These are phyloP conservation scores for Durotheca rogersii DNA, from an alignment of 495 filamentous ascomycete species.

Conservation along the genomic window DNA sequence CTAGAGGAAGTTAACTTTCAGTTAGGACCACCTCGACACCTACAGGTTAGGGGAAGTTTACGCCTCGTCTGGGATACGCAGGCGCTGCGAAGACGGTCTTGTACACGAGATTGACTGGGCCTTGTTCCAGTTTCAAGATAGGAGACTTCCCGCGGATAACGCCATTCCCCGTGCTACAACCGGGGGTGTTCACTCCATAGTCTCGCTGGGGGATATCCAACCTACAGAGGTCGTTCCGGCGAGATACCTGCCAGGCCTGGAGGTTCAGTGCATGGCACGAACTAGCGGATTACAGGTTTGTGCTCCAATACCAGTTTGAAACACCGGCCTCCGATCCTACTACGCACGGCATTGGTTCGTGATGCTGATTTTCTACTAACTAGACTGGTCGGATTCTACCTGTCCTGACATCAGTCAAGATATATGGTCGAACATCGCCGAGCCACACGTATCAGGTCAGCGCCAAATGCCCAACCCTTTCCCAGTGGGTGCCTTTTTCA, in stretches of 20 bases:
- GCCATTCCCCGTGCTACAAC: constrained; percentile 53
- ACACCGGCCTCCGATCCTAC: not conserved
- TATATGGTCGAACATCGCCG: constrained; percentile 77
- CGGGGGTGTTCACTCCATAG: constrained; percentile 40
- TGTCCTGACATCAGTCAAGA: constrained; percentile 75
- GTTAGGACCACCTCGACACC: constrained; percentile 64
- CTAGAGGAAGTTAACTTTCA: constrained; percentile 52
- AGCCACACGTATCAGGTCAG: constrained; percentile 79
- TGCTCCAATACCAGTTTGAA: not conserved
- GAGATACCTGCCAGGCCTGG: constrained; percentile 61
- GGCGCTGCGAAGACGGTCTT: constrained; percentile 61
- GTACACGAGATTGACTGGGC: constrained; percentile 97
- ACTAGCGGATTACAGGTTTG: constrained; percentile 70
- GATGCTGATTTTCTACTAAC: not conserved
- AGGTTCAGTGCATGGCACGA: constrained; percentile 88
- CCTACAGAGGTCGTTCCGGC: constrained; percentile 48
- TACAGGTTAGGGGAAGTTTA: constrained; percentile 80
- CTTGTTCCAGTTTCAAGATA: constrained; percentile 74
- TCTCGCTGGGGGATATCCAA: constrained; percentile 28
- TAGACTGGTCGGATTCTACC: constrained; percentile 70
- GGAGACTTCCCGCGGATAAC: constrained; percentile 71
- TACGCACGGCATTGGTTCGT: constrained; percentile 2
- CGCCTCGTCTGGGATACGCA: constrained; percentile 82
- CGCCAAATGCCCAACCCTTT: constrained; percentile 45
- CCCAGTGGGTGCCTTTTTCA: constrained; percentile 13